Evolutionary conservation across 2,329 filamentous ascomycete species (phyloP), one percentile per base, ranked within the genome.

Genomic region (Trichoderma harzianum): DNA sequence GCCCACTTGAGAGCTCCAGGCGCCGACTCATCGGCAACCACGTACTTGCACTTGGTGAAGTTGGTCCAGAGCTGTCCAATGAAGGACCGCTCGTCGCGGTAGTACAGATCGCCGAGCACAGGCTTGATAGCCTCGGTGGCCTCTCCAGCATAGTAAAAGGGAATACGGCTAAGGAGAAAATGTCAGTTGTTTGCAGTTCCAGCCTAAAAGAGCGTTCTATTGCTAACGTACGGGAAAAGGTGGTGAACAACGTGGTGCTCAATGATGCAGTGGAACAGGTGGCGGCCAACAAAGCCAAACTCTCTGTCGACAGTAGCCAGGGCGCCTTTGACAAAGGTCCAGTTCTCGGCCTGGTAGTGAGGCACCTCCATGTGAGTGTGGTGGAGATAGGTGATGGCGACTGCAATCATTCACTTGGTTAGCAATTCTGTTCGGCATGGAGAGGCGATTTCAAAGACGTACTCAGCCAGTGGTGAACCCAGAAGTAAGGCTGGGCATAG

Each of bases 381-480:
- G 81, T 93, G 91, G 24, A 93, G 89, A 81, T 92, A 93, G 62
- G 91, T 93, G 78, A 93, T 93, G 74, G 90, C 90, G 24, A 93
- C 90, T 89, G 53, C n/a, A 36, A 66, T 36, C 11, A 21, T 26
- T 24, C 18, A 16, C n/a, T 7, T 34, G 6, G 12, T 69, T 32
- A 69, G 67, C 57, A 28, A 34, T 26, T 10, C 30, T 14, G 14
- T 21, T 62, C 10, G 10, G 32, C 30, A 34, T 26, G 12, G 12
- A 60, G 5, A 14, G 5, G n/a, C 12, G 5, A 14, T 10, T 51
- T 28, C 24, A 21, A 39, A 72, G 32, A 64, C 85, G 76, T 82
- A 89, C 87, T 86, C 69, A 92, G 85, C 90, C 90, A 92, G 84
- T 92, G 88, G 83, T 92, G 89, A 39, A 91, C 86, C 90, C 90